A percentile compares a stretch with the other conserved stretches of the same genome.
These are phyloP conservation scores for Trypanosoma theileri DNA, from an alignment of 208 protist species.

Conservation along the genomic window DNA sequence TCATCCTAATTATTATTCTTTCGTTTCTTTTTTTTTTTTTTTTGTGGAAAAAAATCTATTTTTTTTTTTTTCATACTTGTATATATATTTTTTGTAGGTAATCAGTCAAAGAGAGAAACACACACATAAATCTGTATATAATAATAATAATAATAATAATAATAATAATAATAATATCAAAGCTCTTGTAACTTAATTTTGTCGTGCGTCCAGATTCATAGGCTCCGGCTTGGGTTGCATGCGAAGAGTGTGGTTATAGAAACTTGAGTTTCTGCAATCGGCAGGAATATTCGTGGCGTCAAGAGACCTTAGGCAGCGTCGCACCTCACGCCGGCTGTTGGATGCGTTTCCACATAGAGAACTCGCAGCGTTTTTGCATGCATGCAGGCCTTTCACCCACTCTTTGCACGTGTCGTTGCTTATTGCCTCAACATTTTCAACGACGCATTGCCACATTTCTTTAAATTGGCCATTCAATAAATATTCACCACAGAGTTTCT, in stretches of 20 bases:
- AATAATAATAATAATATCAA: too few relatives aligned
- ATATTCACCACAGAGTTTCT: constrained; percentile 15
- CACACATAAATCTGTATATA: constrained; percentile 5
- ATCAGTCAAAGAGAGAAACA: not conserved
- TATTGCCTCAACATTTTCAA: constrained; percentile 31
- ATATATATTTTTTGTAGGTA: too few relatives aligned
- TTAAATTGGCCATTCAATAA: not conserved
- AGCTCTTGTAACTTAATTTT: too few relatives aligned
- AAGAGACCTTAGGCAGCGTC: constrained; percentile 34
- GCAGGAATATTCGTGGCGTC: constrained; percentile 22
- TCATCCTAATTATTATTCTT: not conserved
- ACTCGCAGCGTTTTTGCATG: constrained; percentile 35
- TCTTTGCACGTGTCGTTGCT: constrained; percentile 27
- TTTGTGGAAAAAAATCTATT: not conserved
- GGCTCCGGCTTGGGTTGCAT: not conserved
- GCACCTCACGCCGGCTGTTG: constrained; percentile 4
- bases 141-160: too few relatives aligned
- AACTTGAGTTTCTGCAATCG: constrained; percentile 33
- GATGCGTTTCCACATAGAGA: not conserved
- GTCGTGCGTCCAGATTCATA: not conserved
- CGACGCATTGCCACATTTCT: constrained; percentile 44
- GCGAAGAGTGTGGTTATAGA: constrained; percentile 24
- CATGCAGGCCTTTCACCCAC: constrained; percentile 38
- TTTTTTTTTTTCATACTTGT: not conserved
- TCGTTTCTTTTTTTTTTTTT: not conserved